Evolutionary conservation across 176 grass and related monocot genomes (phyloP), one percentile per base, ranked within the genome.

Genomic region (Carex cristatella): DNA sequence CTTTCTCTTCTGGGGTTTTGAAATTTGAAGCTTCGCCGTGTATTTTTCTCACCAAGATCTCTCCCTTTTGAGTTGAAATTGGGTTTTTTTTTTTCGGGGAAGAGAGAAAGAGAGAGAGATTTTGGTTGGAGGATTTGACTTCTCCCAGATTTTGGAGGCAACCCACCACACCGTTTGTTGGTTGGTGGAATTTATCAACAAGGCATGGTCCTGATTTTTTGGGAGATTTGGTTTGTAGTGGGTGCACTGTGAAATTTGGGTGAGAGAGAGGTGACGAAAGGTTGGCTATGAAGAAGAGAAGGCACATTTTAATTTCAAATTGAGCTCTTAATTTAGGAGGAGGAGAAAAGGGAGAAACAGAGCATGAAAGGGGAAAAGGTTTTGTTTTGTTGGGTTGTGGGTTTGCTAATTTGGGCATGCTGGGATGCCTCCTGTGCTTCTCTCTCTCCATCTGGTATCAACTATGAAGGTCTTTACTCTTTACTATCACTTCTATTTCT

Each of bases 381-480:
- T 85, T 37, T 85, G 19, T 72, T 40, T 72, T 85, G 33, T 85
- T 85, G 87, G 87, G 70, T 80, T 69, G 14, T 89, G 56, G 65
- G 76, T 31, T 85, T 89, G 33, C 37, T 88, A 76, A 31, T 74
- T 18, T 70, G 49, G 72, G 53, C 69, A 54, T 88, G 81, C 38
- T 61, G 61, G 27, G 58, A 83, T 80, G 44, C 73, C 53, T 80
- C 71, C 13, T 63, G 84, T 42, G 85, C 88, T 27, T 83, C 79
- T 59, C 84, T 90, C 27, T 86, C 88, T 15, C 88, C 88, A 53
- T 90, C 85, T 84, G 88, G 88, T 61, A 86, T 90, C 64, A 90
- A 90, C 85, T 90, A 86, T 84, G 88, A 90, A 90, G 88, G 88
- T 86, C 10, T 19, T 48, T 72, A 51, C 69, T 59, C 23, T 60